These are phyloP conservation scores for Hymenoscyphus linearis DNA, from an alignment of 2,329 filamentous ascomycete species.

Conservation along the genomic window DNA sequence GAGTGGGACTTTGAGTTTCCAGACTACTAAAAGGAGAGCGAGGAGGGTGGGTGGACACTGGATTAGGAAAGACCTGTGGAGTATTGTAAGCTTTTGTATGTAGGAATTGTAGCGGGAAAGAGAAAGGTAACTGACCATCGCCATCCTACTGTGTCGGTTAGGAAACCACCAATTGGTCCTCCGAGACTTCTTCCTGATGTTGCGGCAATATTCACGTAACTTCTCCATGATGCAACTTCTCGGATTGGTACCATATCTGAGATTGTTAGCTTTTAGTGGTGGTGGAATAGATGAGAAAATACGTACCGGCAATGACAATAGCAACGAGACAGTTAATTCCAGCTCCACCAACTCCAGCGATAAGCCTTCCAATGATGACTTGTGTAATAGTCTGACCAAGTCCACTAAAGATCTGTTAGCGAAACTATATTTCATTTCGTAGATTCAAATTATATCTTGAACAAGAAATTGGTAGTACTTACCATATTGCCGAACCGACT, in stretches of 20 bases:
- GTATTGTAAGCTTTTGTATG: background rate
- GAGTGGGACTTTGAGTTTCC: slow-evolving; percentile 14
- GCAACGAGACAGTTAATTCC: slow-evolving; percentile 47
- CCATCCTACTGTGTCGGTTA: slow-evolving; percentile 51
- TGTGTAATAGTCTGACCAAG: slow-evolving; percentile 41
- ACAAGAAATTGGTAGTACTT: slow-evolving; percentile 25
- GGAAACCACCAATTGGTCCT: slow-evolving; percentile 46
- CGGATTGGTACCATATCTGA: slow-evolving; percentile 46
- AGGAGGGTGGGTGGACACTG: slow-evolving; percentile 51
- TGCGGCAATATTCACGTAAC: slow-evolving; percentile 47
- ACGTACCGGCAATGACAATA: slow-evolving; percentile 46
- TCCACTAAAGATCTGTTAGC: slow-evolving; percentile 34
- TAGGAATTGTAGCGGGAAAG: background rate
- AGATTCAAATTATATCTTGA: background rate
- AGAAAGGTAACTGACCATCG: slow-evolving; percentile 38
- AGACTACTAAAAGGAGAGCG: slow-evolving; percentile 40
- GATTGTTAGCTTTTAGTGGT: slow-evolving; percentile 31
- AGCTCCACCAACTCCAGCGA: slow-evolving; percentile 48
- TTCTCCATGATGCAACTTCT: slow-evolving; percentile 49
- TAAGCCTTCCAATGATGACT: slow-evolving; percentile 45
- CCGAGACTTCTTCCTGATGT: slow-evolving; percentile 48
- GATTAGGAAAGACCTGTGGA: slow-evolving; percentile 45
- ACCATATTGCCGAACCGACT: slow-evolving; percentile 38
- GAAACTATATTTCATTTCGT: background rate
- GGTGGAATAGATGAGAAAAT: slow-evolving; percentile 16